These are phyloP conservation scores for Claviceps sp. DNA, from an alignment of 2,329 filamentous ascomycete species.

Conservation along the genomic window DNA sequence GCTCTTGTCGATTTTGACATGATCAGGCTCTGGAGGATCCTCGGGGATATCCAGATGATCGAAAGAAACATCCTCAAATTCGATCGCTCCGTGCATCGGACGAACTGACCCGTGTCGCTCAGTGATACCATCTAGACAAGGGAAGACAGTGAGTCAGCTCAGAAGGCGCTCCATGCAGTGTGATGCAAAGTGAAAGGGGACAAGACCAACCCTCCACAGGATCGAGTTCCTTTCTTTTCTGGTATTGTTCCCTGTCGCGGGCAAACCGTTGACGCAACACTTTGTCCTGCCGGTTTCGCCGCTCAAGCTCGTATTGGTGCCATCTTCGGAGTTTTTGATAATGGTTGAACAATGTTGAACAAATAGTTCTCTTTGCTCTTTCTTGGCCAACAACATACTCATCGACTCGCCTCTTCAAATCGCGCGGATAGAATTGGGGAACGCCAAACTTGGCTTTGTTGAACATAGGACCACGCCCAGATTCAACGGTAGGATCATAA, in stretches of 20 bases:
- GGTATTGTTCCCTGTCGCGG: slow-evolving; percentile 48
- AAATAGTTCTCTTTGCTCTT: slow-evolving; percentile 84
- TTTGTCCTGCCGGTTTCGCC: slow-evolving; percentile 46
- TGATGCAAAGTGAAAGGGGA: not conserved
- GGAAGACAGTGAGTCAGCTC: slow-evolving; percentile 20
- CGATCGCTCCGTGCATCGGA: slow-evolving; percentile 24
- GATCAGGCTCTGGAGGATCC: slow-evolving; percentile 27
- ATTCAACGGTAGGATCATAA: slow-evolving; percentile 42
- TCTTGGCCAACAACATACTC: slow-evolving; percentile 96
- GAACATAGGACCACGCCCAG: slow-evolving; percentile 47
- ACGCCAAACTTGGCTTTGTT: slow-evolving; percentile 43
- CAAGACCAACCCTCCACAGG: slow-evolving; percentile 58
- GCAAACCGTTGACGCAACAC: slow-evolving; percentile 56
- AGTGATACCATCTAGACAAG: slow-evolving; percentile 38
- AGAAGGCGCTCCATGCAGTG: not conserved
- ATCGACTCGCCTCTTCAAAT: slow-evolving; percentile 81
- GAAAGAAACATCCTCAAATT: slow-evolving; percentile 17
- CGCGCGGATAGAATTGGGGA: slow-evolving; percentile 49
- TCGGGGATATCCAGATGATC: slow-evolving; percentile 37
- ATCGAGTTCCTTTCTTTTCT: slow-evolving; percentile 46
- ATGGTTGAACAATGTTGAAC: slow-evolving; percentile 90
- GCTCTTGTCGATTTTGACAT: slow-evolving; percentile 81
- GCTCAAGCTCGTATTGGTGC: slow-evolving; percentile 61
- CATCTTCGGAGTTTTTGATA: slow-evolving; percentile 77
- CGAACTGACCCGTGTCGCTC: slow-evolving; percentile 36